These are phyloP conservation scores for Kuraishia capsulata DNA, from an alignment of 805 yeast genomes.

Conservation along the genomic window DNA sequence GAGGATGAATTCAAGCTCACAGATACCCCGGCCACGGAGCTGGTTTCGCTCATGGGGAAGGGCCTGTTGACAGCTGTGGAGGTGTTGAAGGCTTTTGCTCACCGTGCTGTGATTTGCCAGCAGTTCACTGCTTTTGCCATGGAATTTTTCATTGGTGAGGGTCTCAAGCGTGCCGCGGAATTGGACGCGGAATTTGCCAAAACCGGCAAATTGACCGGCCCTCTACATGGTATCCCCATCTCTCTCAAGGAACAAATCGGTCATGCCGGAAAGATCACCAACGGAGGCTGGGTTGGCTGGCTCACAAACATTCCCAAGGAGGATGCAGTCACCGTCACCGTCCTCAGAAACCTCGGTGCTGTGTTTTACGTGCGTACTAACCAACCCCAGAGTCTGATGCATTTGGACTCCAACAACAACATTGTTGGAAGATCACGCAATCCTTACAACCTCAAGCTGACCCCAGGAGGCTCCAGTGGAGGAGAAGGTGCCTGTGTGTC, in stretches of 20 bases:
- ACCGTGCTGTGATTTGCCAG: constrained; percentile 39
- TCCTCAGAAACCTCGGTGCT: constrained; percentile 43
- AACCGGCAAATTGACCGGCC: constrained; percentile 41
- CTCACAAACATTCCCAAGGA: constrained; percentile 29
- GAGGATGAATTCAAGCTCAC: constrained; percentile 33
- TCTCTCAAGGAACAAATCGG: constrained; percentile 52
- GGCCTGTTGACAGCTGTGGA: constrained; percentile 31
- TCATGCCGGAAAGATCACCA: constrained; percentile 41
- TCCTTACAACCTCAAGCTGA: constrained; percentile 35
- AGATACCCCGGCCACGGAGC: constrained; percentile 23
- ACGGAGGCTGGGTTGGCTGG: constrained; percentile 35
- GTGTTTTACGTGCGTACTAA: constrained; percentile 47
- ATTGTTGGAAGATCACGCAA: constrained; percentile 41
- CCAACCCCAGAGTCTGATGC: constrained; percentile 48
- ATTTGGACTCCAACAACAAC: constrained; percentile 46
- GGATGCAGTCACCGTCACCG: constrained; percentile 30
- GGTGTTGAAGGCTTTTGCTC: constrained; percentile 36
- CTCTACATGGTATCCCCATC: constrained; percentile 56
- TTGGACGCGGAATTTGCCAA: constrained; percentile 39
- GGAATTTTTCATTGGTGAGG: constrained; percentile 37
- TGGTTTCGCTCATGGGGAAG: constrained; percentile 24
- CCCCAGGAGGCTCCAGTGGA: constrained; percentile 47
- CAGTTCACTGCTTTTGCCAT: constrained; percentile 40
- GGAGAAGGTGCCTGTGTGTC: constrained; percentile 44
- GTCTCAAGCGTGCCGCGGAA: constrained; percentile 36